Base-by-base conservation (phyloP, 148 eudicot genomes). In the Salicornia ramosissima region DNA sequence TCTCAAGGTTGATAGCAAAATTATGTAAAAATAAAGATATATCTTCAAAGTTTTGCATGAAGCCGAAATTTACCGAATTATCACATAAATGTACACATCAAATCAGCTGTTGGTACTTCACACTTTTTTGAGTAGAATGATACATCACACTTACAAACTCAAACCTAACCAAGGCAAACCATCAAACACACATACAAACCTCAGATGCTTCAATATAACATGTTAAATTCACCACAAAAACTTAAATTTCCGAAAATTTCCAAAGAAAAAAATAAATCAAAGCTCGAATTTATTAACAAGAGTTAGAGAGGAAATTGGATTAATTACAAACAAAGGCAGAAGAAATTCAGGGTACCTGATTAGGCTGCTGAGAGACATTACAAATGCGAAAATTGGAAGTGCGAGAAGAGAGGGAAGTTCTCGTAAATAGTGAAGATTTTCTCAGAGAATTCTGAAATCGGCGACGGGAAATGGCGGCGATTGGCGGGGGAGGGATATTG, bases 301-400 rank as follows among this genome's bases (percentile, higher is more conserved):
- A 22, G 56, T 22, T 42, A 73, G 40, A 15, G n/a, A 58, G 3
- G 45, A 30, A 14, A 13, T 6, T 15, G 7, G 29, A 16, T n/a
- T 25, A n/a, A 6, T 16, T 25, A 40, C 22, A 64, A 61, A 6
- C n/a, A 0, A 19, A 61, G 21, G 28, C 10, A 39, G 36, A 39
- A 29, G 14, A 51, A 51, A 18, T 51, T 59, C 64, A 31, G 22
- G 34, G 30, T 61, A 78, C 81, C 81, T 73, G 74, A 53, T 49
- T 69, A 68, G 77, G 70, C 13, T 6, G 15, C 34, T 56, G 71
- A 64, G 77, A 65, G 21, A 65, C 74, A 22, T 28, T 62, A 0
- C 64, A n/a, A 26, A 16, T 53, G 65, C 70, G 74, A 63, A 69
- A 64, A 43, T 9, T 62, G 29, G 24, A 49, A 15, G 34, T 19